phyloP scores from a whole-genome alignment of 2,329 filamentous ascomycete species.

The Helicocarpus griseus region DNA sequence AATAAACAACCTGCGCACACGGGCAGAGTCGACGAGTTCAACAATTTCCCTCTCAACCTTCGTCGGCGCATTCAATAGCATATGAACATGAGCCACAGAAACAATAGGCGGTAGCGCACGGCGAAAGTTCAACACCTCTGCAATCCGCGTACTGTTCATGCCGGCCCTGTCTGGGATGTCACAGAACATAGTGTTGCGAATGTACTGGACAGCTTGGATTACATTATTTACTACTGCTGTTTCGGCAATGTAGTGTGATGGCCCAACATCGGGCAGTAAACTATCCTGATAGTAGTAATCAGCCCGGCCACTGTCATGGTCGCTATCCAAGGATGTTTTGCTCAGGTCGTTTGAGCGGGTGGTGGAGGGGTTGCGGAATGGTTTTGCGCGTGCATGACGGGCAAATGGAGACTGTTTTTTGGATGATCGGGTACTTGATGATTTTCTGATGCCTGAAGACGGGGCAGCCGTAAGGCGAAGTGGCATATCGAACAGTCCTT shows the following conservation, averaged over 20 bases:
- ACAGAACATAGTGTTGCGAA: constrained; percentile 45
- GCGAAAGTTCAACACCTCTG: constrained; percentile 49
- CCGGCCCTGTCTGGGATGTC: constrained; percentile 47
- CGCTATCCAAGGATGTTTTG: constrained; percentile 16
- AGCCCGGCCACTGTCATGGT: constrained; percentile 12
- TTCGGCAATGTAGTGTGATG: constrained; percentile 39
- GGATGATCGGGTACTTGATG: constrained; percentile 20
- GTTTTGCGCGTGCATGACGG: constrained; percentile 32
- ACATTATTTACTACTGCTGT: constrained; percentile 40
- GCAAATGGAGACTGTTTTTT: constrained; percentile 33
- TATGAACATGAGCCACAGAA: constrained; percentile 52
- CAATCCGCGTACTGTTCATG: constrained; percentile 53
- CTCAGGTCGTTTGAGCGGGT: constrained; percentile 6
- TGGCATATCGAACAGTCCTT: constrained; percentile 27
- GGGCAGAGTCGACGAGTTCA: constrained; percentile 40
- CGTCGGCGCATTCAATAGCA: constrained; percentile 46
- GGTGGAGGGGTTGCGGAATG: constrained; percentile 7
- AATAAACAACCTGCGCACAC: constrained; percentile 46
- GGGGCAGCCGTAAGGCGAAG: constrained; percentile 39
- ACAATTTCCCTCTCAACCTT: constrained; percentile 51
- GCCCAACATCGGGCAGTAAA: constrained; percentile 43
- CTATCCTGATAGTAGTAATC: constrained; percentile 23
- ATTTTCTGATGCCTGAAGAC: constrained; percentile 37
- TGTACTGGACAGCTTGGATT: constrained; percentile 44
- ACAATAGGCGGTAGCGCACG: constrained; percentile 47